Evolutionary conservation across 1,284 basidiomycete genomes (phyloP).

Genomic region (Rhodotorula mucilaginosa): DNA sequence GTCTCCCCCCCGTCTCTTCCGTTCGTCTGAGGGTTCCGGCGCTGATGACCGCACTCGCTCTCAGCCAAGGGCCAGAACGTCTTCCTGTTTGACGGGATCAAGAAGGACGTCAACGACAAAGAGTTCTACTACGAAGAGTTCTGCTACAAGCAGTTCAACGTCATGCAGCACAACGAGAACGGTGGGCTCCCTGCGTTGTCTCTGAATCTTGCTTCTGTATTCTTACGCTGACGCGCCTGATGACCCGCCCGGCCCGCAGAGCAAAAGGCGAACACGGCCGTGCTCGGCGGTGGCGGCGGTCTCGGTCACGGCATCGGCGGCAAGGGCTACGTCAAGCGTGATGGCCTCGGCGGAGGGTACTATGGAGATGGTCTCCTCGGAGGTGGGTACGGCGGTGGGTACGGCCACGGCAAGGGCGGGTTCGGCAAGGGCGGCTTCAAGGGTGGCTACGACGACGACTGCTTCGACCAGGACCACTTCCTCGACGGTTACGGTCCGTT

Average conservation of each 20-base stretch:
- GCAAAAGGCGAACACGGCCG: not conserved
- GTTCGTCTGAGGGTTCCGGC: not conserved
- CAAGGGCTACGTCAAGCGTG: not conserved
- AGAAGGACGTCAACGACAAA: conserved; percentile 5
- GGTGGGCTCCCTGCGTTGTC: not conserved
- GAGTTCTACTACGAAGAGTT: conserved; percentile 18
- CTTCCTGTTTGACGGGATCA: conserved; percentile 8
- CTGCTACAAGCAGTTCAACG: conserved; percentile 13
- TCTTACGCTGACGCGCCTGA: no score
- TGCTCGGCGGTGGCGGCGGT: not conserved
- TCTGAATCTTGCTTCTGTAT: no score
- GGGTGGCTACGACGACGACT: not conserved
- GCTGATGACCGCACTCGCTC: not conserved
- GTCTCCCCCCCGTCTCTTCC: not conserved
- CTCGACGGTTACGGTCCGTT: not conserved
- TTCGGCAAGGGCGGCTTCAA: not conserved
- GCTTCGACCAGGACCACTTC: not conserved
- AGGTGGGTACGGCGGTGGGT: no score
- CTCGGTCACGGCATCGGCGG: not conserved
- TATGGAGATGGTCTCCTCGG: not conserved
- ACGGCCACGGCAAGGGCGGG: not conserved
- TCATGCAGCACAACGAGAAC: conserved; percentile 7
- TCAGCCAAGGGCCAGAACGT: conserved; percentile 5
- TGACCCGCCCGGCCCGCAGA: not conserved
- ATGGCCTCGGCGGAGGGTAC: not conserved